phyloP scores from a whole-genome alignment of 1,284 basidiomycete species.

The Leccinum variabile region DNA sequence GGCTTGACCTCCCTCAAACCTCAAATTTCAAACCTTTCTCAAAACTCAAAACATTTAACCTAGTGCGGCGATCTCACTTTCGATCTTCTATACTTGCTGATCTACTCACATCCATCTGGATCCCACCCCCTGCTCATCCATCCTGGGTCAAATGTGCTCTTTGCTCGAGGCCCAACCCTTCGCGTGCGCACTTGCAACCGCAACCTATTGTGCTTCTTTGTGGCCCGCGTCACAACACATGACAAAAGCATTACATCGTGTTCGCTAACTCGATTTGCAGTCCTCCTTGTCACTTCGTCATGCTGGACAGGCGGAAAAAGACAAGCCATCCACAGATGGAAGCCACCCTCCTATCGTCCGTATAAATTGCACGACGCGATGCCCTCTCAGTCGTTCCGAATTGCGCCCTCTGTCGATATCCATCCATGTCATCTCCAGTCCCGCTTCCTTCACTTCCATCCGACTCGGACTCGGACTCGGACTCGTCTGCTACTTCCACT shows the following conservation, averaged over 20 bases:
- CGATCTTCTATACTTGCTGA: slow-evolving; percentile 24
- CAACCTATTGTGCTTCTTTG: slow-evolving; percentile 30
- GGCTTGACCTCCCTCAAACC: slow-evolving; percentile 3
- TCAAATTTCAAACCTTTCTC: slow-evolving; percentile 1
- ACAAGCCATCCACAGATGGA: slow-evolving; percentile 23
- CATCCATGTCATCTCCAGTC: slow-evolving; percentile 20
- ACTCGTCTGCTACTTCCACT: slow-evolving; percentile 3
- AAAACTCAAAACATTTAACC: slow-evolving; percentile 25
- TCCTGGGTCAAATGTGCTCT: slow-evolving; percentile 14
- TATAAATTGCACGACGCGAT: slow-evolving; percentile 28
- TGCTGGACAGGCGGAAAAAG: slow-evolving; percentile 19
- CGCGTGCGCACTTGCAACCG: slow-evolving; percentile 9
- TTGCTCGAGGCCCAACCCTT: slow-evolving; percentile 10
- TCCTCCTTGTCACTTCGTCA: slow-evolving; percentile 17
- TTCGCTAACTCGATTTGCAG: slow-evolving; percentile 26
- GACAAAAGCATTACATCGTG: slow-evolving; percentile 29
- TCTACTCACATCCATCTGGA: slow-evolving; percentile 8
- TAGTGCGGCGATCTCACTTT: slow-evolving; percentile 31
- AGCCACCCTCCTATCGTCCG: slow-evolving; percentile 20
- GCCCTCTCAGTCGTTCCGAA: slow-evolving; percentile 5
- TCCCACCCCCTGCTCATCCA: background rate
- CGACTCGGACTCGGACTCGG: background rate
- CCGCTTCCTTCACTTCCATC: slow-evolving; percentile 17
- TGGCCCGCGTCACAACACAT: slow-evolving; percentile 28
- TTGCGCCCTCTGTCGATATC: slow-evolving; percentile 8